These are phyloP conservation scores for Leishmania lainsoni DNA, from an alignment of 208 protist genomes.

Conservation along the genomic window DNA sequence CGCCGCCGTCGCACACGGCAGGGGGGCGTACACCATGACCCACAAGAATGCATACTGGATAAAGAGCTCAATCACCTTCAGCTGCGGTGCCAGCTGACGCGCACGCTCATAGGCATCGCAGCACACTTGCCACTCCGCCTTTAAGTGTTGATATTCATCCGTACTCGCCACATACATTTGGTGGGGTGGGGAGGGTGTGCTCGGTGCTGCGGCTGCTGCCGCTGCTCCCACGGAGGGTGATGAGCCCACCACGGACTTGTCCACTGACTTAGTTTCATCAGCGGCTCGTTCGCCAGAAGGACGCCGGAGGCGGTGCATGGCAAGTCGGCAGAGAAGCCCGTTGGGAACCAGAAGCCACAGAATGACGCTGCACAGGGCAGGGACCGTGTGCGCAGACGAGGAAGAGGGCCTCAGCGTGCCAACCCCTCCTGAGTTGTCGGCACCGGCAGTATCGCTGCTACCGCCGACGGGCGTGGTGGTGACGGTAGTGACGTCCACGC, in stretches of 20 bases:
- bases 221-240: not conserved
- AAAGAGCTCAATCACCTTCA: constrained; percentile 21
- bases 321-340: constrained; percentile 19
- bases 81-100: constrained; percentile 15
- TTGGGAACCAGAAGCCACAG: constrained; percentile 38
- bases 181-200: not conserved
- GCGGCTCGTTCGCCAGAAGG: not conserved
- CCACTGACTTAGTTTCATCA: not conserved
- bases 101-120: constrained; percentile 12
- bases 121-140: not conserved
- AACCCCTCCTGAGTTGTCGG: not conserved
- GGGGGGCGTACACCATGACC: constrained; percentile 22
- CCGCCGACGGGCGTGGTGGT: not conserved
- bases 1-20: constrained; percentile 1
- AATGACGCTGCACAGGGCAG: constrained; percentile 20
- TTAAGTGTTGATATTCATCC: not conserved
- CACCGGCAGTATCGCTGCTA: not conserved
- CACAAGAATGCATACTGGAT: constrained; percentile 18
- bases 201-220: not conserved
- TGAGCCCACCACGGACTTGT: not conserved
- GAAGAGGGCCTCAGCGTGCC: not conserved
- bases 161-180: not conserved
- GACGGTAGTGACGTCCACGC: not conserved
- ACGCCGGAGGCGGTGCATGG: constrained; percentile 1
- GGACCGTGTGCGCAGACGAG: constrained; percentile 14